Base-by-base conservation (phyloP, 805 yeast genomes). In the Nakazawaea wickerhamii region DNA sequence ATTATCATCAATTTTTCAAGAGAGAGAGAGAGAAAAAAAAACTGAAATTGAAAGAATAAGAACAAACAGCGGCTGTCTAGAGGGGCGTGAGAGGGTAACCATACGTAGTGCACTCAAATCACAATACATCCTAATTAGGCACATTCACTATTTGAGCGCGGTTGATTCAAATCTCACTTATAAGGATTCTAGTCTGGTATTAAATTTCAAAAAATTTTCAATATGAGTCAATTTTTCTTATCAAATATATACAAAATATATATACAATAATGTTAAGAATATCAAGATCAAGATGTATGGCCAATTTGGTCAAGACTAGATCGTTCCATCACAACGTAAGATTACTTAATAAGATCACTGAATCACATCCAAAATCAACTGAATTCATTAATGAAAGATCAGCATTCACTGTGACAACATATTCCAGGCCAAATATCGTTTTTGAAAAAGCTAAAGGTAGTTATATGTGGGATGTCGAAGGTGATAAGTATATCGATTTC, bases 361-460 rank as follows among this genome's bases (percentile, higher is more conserved):
- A 36, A 15, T 11, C 32, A 18, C 40, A 36, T 27, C 40, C 56
- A 5, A 59, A 61, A 17, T 64, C 76, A 1, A 50, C 52, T 2
- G 53, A 59, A 46, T 65, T 54, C 51, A 66, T 81, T 36, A 61
- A 63, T 20, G 70, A 70, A 17, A 64, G 69, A 41, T 69, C 70
- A 33, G 77, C 75, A 7, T 81, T 65, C 57, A 71, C 81, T 8
- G 90, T 82, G 7, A 80, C 93, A 4, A 86, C 95, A 0, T 87
- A 88, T 56, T 74, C 89, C 9, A 77, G 90, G 54, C 95, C 95
- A 10, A 70, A 78, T 36, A 61, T 89, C 38, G 84, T 88, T 14
- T 70, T 91, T 44, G 79, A 83, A 38, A 82, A 81, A 47, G 99
- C 96, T 27, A 63, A 78, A 52, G 96, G 95, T 15, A 77, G 89